Conservation (phyloP, 805 yeast species). For the Pichia heedii region DNA sequence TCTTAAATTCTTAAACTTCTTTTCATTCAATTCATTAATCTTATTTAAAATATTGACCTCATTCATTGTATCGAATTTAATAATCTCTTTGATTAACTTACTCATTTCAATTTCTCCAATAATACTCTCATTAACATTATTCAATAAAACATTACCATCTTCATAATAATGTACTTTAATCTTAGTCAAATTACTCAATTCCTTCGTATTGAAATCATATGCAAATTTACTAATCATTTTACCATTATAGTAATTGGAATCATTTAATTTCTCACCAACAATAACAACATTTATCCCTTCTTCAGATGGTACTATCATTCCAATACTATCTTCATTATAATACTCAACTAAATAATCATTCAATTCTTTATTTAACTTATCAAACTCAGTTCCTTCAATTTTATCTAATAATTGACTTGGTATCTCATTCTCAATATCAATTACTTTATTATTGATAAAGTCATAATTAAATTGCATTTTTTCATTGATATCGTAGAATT, state of each 20-base stretch:
- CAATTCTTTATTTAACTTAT: slow-evolving; percentile 23
- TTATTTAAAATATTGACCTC: slow-evolving; percentile 53
- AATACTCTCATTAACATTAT: slow-evolving; percentile 22
- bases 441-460: slow-evolving; percentile 37
- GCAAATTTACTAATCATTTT: slow-evolving; percentile 81
- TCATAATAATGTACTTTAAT: slow-evolving; percentile 89
- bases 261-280: slow-evolving; percentile 63
- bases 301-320: slow-evolving; percentile 31
- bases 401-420: slow-evolving; percentile 4
- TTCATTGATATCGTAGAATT: slow-evolving; percentile 45
- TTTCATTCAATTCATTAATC: slow-evolving; percentile 67
- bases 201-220: slow-evolving; percentile 26
- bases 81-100: slow-evolving; percentile 38
- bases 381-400: not conserved
- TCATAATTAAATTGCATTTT: slow-evolving; percentile 51
- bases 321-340: slow-evolving; percentile 51
- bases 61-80: slow-evolving; percentile 46
- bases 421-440: slow-evolving; percentile 39
- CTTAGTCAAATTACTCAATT: slow-evolving; percentile 43
- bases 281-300: slow-evolving; percentile 38
- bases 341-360: slow-evolving; percentile 51
- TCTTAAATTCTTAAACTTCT: slow-evolving; percentile 73
- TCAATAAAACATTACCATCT: slow-evolving; percentile 88
- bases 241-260: slow-evolving; percentile 81
- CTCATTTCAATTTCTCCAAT: slow-evolving; percentile 11